phyloP scores from a whole-genome alignment of 306 rosid genomes.

The Citrullus mucosospermus region DNA sequence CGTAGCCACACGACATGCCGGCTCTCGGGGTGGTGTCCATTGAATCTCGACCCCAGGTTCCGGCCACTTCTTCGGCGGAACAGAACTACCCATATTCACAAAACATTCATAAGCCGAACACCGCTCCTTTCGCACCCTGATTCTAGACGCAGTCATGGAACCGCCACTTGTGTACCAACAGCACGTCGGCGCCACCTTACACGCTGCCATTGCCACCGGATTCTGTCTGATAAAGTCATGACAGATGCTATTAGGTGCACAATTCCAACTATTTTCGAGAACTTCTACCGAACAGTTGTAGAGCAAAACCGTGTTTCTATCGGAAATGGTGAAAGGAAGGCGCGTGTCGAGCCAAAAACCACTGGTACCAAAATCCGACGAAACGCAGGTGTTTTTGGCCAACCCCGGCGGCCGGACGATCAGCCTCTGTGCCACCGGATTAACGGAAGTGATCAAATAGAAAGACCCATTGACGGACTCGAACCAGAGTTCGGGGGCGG shows the following conservation, averaged over 20 bases:
- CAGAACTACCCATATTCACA: slow-evolving; percentile 33
- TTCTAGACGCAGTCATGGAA: slow-evolving; percentile 41
- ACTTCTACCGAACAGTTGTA: slow-evolving; percentile 43
- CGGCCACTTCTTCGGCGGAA: slow-evolving; percentile 43
- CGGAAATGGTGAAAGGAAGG: slow-evolving; percentile 68
- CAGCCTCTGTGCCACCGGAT: slow-evolving; percentile 32
- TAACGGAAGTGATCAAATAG: slow-evolving; percentile 44
- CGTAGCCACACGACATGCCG: slow-evolving; percentile 24
- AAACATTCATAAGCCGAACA: slow-evolving; percentile 68
- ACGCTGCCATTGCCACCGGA: slow-evolving; percentile 13
- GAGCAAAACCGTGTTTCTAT: slow-evolving; percentile 56
- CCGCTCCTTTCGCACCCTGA: slow-evolving; percentile 42
- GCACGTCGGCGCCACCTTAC: slow-evolving; percentile 29
- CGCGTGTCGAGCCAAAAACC: slow-evolving; percentile 44
- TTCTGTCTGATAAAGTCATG: slow-evolving; percentile 28
- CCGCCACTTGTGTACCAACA: slow-evolving; percentile 60
- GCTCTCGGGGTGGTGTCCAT: slow-evolving; percentile 54
- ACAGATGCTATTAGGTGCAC: slow-evolving; percentile 41
- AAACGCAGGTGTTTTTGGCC: slow-evolving; percentile 35
- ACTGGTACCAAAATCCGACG: slow-evolving; percentile 34
- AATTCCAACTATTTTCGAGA: slow-evolving; percentile 44
- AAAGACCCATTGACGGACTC: slow-evolving; percentile 46
- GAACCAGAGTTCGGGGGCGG: slow-evolving; percentile 25
- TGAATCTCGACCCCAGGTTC: slow-evolving; percentile 62
- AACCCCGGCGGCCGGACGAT: slow-evolving; percentile 46